Evolutionary conservation across 2,329 filamentous ascomycete genomes (phyloP).

Genomic region (Penicillium thymicola): DNA sequence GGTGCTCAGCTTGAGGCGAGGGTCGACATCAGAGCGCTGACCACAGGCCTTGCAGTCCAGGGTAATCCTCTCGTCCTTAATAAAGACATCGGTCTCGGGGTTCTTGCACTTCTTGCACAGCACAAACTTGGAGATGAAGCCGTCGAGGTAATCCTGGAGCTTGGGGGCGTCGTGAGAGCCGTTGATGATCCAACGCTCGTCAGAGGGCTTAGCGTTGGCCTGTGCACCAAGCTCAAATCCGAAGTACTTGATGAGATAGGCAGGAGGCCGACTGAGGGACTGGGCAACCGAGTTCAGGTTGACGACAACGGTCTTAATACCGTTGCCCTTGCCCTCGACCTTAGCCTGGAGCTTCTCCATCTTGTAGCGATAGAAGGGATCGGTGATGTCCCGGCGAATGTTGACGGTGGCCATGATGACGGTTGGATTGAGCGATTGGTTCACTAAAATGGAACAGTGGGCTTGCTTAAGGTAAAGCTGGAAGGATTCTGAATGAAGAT

Average conservation of each 20-base stretch:
- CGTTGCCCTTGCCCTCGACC: conserved; percentile 99
- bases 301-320: conserved; percentile 98
- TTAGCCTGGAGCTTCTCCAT: conserved; percentile 99
- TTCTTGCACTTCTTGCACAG: conserved; percentile 99
- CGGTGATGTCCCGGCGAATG: conserved; percentile 95
- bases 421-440: conserved; percentile 30
- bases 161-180: conserved; percentile 92
- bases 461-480: conserved; percentile 32
- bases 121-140: conserved; percentile 97
- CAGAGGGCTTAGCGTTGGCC: conserved; percentile 94
- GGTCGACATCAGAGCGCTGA: conserved; percentile 84
- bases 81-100: conserved; percentile 91
- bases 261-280: conserved; percentile 85
- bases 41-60: conserved; percentile 99
- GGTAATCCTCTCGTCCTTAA: conserved; percentile 88
- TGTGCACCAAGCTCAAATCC: conserved; percentile 98
- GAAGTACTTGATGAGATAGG: conserved; percentile 99
- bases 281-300: conserved; percentile 92
- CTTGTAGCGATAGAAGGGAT: conserved; percentile 99
- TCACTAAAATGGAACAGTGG: conserved; percentile 29
- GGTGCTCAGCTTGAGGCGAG: conserved; percentile 90
- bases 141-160: conserved; percentile 96
- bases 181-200: conserved; percentile 99
- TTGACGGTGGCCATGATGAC: conserved; percentile 95
- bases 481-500: conserved; percentile 45